These are phyloP conservation scores for Massariosphaeria phaeospora DNA, from an alignment of 495 filamentous ascomycete genomes.

Conservation along the genomic window DNA sequence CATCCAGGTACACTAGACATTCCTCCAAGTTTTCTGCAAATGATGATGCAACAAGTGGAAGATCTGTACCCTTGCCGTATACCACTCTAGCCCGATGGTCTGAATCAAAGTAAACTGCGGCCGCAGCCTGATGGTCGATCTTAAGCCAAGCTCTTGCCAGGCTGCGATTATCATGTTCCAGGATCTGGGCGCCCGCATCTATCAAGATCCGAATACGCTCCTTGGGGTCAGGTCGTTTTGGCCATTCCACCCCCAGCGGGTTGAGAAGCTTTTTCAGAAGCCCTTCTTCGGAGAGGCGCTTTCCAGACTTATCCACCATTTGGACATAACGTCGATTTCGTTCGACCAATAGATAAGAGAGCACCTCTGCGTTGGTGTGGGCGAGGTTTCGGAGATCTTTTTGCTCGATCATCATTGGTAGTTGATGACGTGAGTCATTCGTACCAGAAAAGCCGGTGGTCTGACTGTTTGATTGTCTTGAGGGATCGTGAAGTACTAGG, in stretches of 20 bases:
- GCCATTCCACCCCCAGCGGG: not conserved
- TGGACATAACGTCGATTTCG: conserved; percentile 44
- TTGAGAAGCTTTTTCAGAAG: conserved; percentile 39
- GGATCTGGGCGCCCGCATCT: conserved; percentile 50
- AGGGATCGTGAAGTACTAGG: conserved; percentile 35
- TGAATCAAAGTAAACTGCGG: conserved; percentile 46
- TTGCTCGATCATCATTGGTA: conserved; percentile 51
- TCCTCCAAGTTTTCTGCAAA: conserved; percentile 55
- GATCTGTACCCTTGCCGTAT: conserved; percentile 41
- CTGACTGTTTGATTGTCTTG: not conserved
- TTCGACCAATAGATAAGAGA: conserved; percentile 47
- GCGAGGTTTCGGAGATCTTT: conserved; percentile 45
- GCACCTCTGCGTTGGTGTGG: conserved; percentile 52
- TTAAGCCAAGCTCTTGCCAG: conserved; percentile 49
- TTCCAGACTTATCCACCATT: conserved; percentile 31
- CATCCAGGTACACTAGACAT: conserved; percentile 68
- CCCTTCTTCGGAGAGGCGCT: conserved; percentile 38
- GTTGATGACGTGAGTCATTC: conserved; percentile 47
- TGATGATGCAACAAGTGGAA: conserved; percentile 52
- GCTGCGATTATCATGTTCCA: conserved; percentile 44
- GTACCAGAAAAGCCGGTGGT: conserved; percentile 56
- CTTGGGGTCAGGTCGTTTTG: not conserved
- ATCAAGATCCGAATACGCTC: conserved; percentile 45
- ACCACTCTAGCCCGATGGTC: conserved; percentile 44
- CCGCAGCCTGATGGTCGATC: conserved; percentile 35